Evolutionary conservation across 2,329 filamentous ascomycete genomes (phyloP), one percentile per base, ranked within the genome.

Genomic region (Fusarium sp.): DNA sequence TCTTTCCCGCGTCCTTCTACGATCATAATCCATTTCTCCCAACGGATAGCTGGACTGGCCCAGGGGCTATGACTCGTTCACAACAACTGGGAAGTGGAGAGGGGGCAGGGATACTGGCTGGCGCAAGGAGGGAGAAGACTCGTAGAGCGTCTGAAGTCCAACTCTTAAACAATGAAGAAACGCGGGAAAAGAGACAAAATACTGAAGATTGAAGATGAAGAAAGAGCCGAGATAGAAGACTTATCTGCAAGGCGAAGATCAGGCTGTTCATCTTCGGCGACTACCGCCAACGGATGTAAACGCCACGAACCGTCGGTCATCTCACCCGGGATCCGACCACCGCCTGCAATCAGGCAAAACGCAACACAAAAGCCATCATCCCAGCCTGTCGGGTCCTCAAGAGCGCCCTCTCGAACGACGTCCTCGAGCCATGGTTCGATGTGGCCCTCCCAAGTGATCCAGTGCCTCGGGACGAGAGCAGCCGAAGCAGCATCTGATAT

Each of bases 401-500:
- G 11, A 27, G 13, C 18, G 18, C 34, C 16, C 10, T 50, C 45
- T 56, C 39, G 34, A n/a, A 52, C 45, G n/a, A 62, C 59, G 20
- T 27, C 43, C 27, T 61, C 35, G 13, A 20, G 56, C 8, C 23
- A 13, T 67, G 35, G 58, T 39, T 48, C 58, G 45, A 66, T 37
- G 59, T 27, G 20, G 27, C 45, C 25, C 10, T 6, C 54, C 56
- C 43, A 39, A 60, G 23, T n/a, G 59, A 57, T 41, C 72, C 72
- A 45, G 43, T 20, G 27, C 37, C 64, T 74, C 68, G 72, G 72
- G 72, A 50, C 64, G 48, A 72, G 61, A 66, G 63, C 61, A 60
- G 35, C 41, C 71, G 64, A 39, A 68, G 45, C 37, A 35, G 45
- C 60, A 56, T 68, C 18, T 23, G 25, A 37, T 56, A 41, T 37